Evolutionary conservation across 257 asterid genomes (phyloP).

Genomic region (Coffea canephora): DNA sequence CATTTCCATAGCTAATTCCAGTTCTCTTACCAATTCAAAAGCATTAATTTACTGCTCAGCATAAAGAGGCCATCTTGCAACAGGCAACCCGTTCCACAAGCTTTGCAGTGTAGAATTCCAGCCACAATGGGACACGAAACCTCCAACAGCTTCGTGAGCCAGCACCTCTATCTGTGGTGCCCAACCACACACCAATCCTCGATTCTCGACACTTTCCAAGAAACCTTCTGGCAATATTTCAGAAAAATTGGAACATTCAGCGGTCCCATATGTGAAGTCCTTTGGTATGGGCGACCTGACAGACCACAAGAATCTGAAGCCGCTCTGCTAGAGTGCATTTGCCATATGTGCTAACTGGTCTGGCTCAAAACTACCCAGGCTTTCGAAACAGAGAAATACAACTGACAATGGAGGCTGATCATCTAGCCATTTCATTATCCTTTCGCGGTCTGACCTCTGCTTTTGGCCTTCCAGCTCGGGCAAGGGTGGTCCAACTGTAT

Average conservation of each 20-base stretch:
- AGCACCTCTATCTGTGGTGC: constrained; percentile 9
- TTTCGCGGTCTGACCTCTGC: neutral
- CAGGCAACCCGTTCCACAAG: constrained; percentile 11
- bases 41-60: constrained; percentile 6
- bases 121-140: constrained; percentile 17
- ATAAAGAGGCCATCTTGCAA: constrained; percentile 16
- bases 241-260: neutral
- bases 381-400: constrained; percentile 13
- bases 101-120: constrained; percentile 15
- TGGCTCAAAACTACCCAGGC: constrained; percentile 15
- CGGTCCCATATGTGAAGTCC: neutral
- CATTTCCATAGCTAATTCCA: constrained; percentile 12
- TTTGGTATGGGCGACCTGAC: neutral
- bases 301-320: constrained; percentile 8
- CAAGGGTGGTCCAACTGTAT: constrained; percentile 12
- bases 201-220: neutral
- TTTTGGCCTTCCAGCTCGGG: neutral
- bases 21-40: constrained; percentile 10
- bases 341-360: constrained; percentile 12
- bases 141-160: constrained; percentile 11
- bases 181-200: constrained; percentile 16
- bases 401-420: constrained; percentile 8
- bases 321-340: constrained; percentile 5
- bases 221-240: constrained; percentile 6
- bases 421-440: constrained; percentile 16